Conservation (phyloP, 345 rosid species). For the Brassica cretica region DNA sequence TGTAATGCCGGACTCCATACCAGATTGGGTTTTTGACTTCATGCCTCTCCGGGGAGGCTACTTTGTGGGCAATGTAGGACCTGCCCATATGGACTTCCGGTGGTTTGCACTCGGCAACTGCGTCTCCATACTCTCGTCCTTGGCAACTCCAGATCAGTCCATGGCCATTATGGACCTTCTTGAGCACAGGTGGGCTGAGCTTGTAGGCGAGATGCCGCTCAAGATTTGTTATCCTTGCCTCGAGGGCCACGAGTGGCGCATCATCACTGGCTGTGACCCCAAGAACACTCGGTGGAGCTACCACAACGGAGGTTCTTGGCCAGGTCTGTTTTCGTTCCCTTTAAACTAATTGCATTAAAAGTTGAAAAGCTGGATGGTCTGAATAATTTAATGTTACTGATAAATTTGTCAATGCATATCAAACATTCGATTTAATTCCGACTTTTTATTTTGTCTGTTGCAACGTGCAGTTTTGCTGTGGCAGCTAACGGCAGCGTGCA, state of each 20-base stretch:
- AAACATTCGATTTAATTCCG: constrained; percentile 1
- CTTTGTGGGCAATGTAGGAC: not conserved
- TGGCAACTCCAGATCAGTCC: not conserved
- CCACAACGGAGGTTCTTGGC: not conserved
- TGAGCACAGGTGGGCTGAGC: not conserved
- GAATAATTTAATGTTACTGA: not conserved
- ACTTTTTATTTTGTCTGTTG: constrained; percentile 3
- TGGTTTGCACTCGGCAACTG: not conserved
- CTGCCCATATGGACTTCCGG: constrained; percentile 1
- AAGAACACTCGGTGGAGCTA: not conserved
- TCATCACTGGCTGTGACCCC: not conserved
- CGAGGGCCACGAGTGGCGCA: not conserved
- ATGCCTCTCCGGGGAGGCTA: constrained; percentile 1
- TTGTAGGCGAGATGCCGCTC: not conserved
- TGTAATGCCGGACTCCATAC: constrained; percentile 1
- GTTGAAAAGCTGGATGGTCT: not conserved
- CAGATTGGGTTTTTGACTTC: constrained; percentile 2
- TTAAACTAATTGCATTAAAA: not conserved
- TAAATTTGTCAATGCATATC: not conserved
- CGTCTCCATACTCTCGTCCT: not conserved
- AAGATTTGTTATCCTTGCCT: constrained; percentile 1
- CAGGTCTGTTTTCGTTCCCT: constrained; percentile 49
- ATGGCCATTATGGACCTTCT: constrained; percentile 2
- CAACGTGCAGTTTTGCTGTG: constrained; percentile 60
- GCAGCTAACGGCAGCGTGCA: constrained; percentile 76